Conservation (phyloP, 345 rosid species). For the Eucalyptus pumila region DNA sequence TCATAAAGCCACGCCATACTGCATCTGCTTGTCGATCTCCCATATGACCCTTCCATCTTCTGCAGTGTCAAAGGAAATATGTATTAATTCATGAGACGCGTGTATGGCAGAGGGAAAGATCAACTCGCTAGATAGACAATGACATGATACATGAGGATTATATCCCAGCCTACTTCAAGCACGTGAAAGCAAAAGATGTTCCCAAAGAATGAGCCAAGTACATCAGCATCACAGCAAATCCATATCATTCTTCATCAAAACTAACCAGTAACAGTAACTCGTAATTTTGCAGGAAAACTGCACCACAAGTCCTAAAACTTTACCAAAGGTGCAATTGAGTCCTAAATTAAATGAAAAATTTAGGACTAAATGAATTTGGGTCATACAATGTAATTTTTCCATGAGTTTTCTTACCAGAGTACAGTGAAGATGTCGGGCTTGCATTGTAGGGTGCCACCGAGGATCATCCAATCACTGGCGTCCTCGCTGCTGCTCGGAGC, state of each 20-base stretch:
- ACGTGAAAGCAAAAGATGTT: neutral
- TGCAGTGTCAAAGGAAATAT: constrained; percentile 1
- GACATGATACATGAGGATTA: neutral
- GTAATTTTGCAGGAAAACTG: neutral
- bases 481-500: neutral
- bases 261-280: neutral
- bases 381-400: too few relatives aligned
- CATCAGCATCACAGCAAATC: neutral
- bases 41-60: constrained; percentile 52
- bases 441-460: neutral
- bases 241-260: neutral
- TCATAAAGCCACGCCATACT: neutral
- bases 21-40: constrained; percentile 26
- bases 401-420: neutral
- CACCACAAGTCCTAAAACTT: neutral
- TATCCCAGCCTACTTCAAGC: neutral
- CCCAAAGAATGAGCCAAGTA: neutral
- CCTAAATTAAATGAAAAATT: too few relatives aligned
- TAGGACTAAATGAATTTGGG: too few relatives aligned
- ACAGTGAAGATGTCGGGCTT: neutral
- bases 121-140: neutral
- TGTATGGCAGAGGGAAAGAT: neutral
- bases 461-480: neutral
- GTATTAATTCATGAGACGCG: neutral
- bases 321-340: too few relatives aligned